Evolutionary conservation across 2,329 filamentous ascomycete genomes (phyloP).

Genomic region (Colletotrichum sublineola): DNA sequence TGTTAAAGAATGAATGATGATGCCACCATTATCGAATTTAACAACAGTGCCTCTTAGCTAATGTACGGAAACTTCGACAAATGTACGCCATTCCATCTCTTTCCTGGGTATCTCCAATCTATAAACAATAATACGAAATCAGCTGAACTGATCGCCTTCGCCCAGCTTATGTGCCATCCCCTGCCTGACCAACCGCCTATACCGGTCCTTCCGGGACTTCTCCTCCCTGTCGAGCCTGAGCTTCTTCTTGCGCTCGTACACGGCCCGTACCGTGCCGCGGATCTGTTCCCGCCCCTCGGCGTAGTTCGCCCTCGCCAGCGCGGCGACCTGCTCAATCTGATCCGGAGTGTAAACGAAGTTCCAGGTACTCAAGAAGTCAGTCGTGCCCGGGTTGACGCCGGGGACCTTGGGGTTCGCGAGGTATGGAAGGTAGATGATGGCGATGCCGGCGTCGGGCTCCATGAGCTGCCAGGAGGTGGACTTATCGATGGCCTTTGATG

Average conservation of each 20-base stretch:
- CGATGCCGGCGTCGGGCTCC: conserved; percentile 84
- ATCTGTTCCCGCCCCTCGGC: conserved; percentile 84
- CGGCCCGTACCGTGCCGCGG: conserved; percentile 82
- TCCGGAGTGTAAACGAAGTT: conserved; percentile 96
- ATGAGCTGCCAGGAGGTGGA: conserved; percentile 77
- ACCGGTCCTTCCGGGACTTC: conserved; percentile 54
- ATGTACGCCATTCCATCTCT: conserved; percentile 10
- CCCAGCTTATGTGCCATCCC: conserved; percentile 70
- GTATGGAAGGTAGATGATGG: conserved; percentile 92
- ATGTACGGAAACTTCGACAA: background rate
- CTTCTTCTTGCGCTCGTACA: conserved; percentile 92
- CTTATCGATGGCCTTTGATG: conserved; percentile 69
- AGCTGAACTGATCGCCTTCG: conserved; percentile 76
- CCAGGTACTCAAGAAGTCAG: conserved; percentile 95
- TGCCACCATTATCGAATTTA: no score
- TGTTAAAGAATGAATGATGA: no score
- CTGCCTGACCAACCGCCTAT: conserved; percentile 61
- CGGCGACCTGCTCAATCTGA: conserved; percentile 87
- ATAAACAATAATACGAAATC: conserved; percentile 36
- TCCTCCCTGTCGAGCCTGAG: conserved; percentile 68
- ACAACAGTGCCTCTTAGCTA: background rate
- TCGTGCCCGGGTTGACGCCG: conserved; percentile 84
- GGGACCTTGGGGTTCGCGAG: conserved; percentile 81
- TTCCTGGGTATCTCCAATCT: conserved; percentile 39
- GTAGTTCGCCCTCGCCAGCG: conserved; percentile 88